Base-by-base conservation (phyloP, 2,329 filamentous ascomycete genomes). In the Lasiodiplodia sp. region DNA sequence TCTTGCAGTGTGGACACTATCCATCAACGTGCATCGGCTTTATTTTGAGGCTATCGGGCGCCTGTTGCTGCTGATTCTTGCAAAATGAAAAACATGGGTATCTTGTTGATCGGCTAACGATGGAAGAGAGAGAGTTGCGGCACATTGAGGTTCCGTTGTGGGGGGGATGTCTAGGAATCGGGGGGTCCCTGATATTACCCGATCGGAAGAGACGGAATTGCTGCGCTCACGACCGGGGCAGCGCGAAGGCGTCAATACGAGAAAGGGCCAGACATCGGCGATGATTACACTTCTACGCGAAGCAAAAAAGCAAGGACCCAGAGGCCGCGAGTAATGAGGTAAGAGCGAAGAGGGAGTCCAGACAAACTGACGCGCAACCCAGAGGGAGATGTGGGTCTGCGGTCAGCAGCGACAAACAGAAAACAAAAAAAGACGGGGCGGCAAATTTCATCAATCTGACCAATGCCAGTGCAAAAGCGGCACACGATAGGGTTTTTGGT, bases 271-370 rank as follows among this genome's bases (percentile, higher is more conserved):
- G 16, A 12, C 58, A 63, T 63, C 58, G 58, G 58, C 58, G 58
- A 62, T 47, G 40, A 47, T 63, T 44, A 18, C 37, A 49, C 58
- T 18, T 51, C 40, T 63, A 38, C 58, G 40, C 58, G 58, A 63
- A 63, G 18, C 25, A 18, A 34, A 11, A 21, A 38, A 40, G 56
- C n/a, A 21, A 53, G 25, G 28, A n/a, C 25, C 34, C 38, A 37
- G 56, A 40, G 25, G 38, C 25, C 38, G 51, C 23, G 58, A 63
- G 58, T 63, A 63, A 63, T 63, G 58, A 63, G 44, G 58, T 63
- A 51, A 63, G 58, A 51, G 18, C 38, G 23, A 25, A 49, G 49
- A 44, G 40, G 58, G 31, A 63, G 25, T 31, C 23, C n/a, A 31
- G 23, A 34, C 28, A n/a, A 44, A 51, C 40, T 28, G 40, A 51